phyloP scores from a whole-genome alignment of 176 grass and related monocot genomes.

The Ampelocalamus luodianensis region DNA sequence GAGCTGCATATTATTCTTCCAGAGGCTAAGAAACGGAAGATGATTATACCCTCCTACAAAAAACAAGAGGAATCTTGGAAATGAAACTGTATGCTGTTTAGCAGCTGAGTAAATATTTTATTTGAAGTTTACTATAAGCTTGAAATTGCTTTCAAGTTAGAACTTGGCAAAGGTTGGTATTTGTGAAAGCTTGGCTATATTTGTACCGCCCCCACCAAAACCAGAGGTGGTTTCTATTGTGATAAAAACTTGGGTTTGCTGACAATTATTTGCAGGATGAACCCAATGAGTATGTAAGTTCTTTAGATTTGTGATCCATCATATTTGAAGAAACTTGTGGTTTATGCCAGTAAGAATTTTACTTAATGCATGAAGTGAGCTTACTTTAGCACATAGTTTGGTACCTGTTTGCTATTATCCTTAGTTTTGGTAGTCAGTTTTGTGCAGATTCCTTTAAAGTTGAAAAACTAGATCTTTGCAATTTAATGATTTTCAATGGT shows the following conservation, averaged over 20 bases:
- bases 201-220: not conserved
- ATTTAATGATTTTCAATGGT: not conserved
- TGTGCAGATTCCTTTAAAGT: not conserved
- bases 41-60: not conserved
- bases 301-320: not conserved
- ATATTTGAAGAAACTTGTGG: not conserved
- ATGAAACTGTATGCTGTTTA: not conserved
- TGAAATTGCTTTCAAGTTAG: not conserved
- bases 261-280: not conserved
- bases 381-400: not conserved
- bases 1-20: not conserved
- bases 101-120: not conserved
- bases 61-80: not conserved
- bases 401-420: not conserved
- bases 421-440: not conserved
- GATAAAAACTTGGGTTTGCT: conserved; percentile 5
- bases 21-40: not conserved
- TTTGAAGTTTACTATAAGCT: not conserved
- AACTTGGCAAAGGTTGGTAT: not conserved
- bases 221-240: not conserved
- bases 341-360: not conserved
- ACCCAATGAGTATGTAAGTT: not conserved
- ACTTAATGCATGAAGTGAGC: not conserved
- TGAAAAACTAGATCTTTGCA: not conserved
- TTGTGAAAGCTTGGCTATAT: not conserved